Percentiles rank a stretch among this genome's conserved stretches.
These are phyloP conservation scores for Magnaporthiopsis incrustans DNA, from an alignment of 2,329 filamentous ascomycete genomes.

Conservation along the genomic window DNA sequence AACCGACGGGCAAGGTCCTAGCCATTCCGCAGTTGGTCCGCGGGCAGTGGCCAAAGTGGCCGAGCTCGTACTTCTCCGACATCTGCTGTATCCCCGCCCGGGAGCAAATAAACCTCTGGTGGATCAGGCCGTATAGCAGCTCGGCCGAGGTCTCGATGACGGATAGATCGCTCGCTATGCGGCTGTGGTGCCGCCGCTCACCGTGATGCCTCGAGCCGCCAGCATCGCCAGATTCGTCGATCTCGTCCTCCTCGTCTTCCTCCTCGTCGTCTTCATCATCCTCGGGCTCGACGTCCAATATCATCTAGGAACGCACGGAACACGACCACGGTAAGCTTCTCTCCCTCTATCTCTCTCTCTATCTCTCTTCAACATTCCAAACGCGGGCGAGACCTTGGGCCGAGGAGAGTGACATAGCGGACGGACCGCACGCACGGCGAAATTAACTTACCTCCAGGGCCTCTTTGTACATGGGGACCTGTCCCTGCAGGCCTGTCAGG, in stretches of 20 bases:
- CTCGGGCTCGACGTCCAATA: conserved; percentile 94
- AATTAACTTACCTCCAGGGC: conserved; percentile 62
- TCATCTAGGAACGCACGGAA: conserved; percentile 56
- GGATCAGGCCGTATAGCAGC: conserved; percentile 94
- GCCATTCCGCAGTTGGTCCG: conserved; percentile 85
- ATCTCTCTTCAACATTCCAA: too few species aligned
- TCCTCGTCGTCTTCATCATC: conserved; percentile 85
- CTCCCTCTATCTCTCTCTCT: background rate
- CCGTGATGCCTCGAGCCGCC: conserved; percentile 35
- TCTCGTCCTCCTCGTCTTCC: conserved; percentile 68
- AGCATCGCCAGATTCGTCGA: conserved; percentile 60
- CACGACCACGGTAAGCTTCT: background rate
- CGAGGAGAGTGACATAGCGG: background rate
- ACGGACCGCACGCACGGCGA: background rate
- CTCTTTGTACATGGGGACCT: conserved; percentile 98
- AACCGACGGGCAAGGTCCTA: conserved; percentile 84
- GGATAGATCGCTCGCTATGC: conserved; percentile 86
- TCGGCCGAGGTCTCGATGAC: conserved; percentile 98
- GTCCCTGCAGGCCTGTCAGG: conserved; percentile 85
- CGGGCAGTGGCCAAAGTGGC: conserved; percentile 94
- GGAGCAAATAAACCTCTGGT: conserved; percentile 97
- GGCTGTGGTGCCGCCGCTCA: conserved; percentile 69
- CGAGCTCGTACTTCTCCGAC: conserved; percentile 97
- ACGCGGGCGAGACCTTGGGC: too few species aligned
- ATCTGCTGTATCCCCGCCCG: conserved; percentile 96